A percentile compares a stretch with the other conserved stretches of the same genome.
phyloP scores from a whole-genome alignment of 2,329 filamentous ascomycete genomes.

The Acephala macrosclerotiorum region DNA sequence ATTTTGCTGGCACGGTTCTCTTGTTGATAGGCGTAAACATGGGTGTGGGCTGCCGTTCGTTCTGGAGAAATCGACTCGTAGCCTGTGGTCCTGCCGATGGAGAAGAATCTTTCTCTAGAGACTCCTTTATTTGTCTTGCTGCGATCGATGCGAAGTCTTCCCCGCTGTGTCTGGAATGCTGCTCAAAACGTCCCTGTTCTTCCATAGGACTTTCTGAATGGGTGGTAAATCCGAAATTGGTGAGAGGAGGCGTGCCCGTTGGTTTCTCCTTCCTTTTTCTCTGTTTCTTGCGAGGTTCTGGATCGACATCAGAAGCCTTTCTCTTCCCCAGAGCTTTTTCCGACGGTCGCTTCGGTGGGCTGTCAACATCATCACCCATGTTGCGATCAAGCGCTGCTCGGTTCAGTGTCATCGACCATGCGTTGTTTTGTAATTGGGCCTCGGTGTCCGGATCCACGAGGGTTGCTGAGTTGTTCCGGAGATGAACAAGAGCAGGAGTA shows the following conservation, averaged over 20 bases:
- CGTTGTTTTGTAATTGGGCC: conserved; percentile 11
- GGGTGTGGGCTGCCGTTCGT: conserved; percentile 12
- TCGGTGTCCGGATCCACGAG: conserved; percentile 9
- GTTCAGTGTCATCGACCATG: not conserved
- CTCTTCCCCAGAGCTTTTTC: conserved; percentile 38
- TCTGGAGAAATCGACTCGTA: not conserved
- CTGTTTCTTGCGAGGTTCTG: conserved; percentile 25
- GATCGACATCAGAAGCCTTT: conserved; percentile 25
- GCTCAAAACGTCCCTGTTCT: not conserved
- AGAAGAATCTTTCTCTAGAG: not conserved
- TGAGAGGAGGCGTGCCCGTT: conserved; percentile 22
- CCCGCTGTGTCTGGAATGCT: not conserved
- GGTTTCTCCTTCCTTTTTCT: conserved; percentile 25
- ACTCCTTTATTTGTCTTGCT: not conserved
- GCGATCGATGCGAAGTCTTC: not conserved
- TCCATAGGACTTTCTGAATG: not conserved
- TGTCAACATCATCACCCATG: conserved; percentile 7
- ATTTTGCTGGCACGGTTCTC: not conserved
- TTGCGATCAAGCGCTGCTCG: not conserved
- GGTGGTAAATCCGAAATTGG: conserved; percentile 18
- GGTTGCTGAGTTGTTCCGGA: not conserved
- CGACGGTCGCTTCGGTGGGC: conserved; percentile 26
- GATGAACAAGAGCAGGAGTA: conserved; percentile 11
- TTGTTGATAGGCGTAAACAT: conserved; percentile 24
- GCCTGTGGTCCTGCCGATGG: not conserved